Base-by-base conservation (phyloP, 1,284 basidiomycete genomes). In the Salmacisia buchloeana region DNA sequence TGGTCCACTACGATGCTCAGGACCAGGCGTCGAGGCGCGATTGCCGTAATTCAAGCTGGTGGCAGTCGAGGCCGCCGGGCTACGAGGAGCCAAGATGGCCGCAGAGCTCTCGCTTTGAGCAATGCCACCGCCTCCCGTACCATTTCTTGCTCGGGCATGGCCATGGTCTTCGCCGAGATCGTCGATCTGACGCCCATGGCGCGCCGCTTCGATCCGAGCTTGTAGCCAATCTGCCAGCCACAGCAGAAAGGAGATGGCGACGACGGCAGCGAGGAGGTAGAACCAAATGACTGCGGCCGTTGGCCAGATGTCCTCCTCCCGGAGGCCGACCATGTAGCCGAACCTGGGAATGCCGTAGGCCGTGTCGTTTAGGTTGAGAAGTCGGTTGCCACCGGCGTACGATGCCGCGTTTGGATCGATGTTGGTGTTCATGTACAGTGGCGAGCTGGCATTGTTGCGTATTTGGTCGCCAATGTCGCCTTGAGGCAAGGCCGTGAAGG, bases 271-370 rank as follows among this genome's bases (percentile, higher is more conserved):
- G 23, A 90, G 82, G 68, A 97, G 88, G 58, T 85, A 84, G 49
- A 94, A 83, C 83, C 94, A 97, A 61, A 97, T 82, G 39, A 87
- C 83, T 10, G 94, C 81, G 77, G 90, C 93, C 25, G 88, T 88
- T 25, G 87, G 86, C 73, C 94, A 98, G 18, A 97, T 83, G 76
- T 94, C 90, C 73, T 88, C 83, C 2, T 89, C 87, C 3, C 87
- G 85, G 1, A 97, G 77, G 23, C 94, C 94, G 34, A 94, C 82
- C 18, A 89, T 84, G 65, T 86, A 86, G 0, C 91, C 89, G 73
- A 90, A 91, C 0, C 88, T 87, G n/a, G 85, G 83, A 43, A 94
- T 87, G 2, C 92, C 92, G 12, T 81, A 75, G 2, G 60, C 35
- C 10, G 74, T 69, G 3, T 65, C 64, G 25, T 76, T 68, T 64